Conservation (phyloP, 257 asterid genomes). For the Solanum phureja region DNA sequence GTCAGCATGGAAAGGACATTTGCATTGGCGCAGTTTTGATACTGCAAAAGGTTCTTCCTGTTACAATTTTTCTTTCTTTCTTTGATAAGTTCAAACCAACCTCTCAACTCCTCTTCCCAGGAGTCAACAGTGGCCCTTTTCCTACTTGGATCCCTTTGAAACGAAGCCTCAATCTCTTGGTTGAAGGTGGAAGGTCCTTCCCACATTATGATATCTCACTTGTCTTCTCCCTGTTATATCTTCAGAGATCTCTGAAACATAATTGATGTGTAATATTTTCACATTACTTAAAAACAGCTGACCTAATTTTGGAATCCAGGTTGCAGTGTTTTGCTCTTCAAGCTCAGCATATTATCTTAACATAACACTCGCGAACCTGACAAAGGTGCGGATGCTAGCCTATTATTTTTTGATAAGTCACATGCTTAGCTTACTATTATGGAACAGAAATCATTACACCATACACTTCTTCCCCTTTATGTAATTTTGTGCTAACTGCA, state of each 20-base stretch:
- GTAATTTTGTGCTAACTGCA: not conserved
- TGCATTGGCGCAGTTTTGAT: slow-evolving; percentile 59
- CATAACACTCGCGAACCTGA: slow-evolving; percentile 57
- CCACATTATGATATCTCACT: not conserved
- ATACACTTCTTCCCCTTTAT: not conserved
- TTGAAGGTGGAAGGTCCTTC: not conserved
- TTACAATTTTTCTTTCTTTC: not conserved
- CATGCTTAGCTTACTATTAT: not conserved
- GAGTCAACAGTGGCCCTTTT: not conserved
- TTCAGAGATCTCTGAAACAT: not conserved
- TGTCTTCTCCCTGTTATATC: not conserved
- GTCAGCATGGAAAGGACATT: slow-evolving; percentile 48
- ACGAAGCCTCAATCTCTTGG: not conserved
- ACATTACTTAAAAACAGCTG: not conserved
- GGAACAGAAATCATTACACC: not conserved
- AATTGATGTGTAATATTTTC: not conserved
- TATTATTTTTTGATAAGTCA: not conserved
- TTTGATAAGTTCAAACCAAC: not conserved
- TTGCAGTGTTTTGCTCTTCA: slow-evolving; percentile 62
- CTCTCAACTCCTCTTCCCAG: not conserved
- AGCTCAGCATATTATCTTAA: slow-evolving; percentile 65
- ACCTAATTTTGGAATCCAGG: slow-evolving; percentile 40
- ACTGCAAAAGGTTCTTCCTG: slow-evolving; percentile 56
- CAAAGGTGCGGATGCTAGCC: slow-evolving; percentile 29
- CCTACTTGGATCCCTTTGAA: not conserved